Base-by-base conservation (phyloP, 371 early-diverging fungal species). In the Phascolomyces articulosus region DNA sequence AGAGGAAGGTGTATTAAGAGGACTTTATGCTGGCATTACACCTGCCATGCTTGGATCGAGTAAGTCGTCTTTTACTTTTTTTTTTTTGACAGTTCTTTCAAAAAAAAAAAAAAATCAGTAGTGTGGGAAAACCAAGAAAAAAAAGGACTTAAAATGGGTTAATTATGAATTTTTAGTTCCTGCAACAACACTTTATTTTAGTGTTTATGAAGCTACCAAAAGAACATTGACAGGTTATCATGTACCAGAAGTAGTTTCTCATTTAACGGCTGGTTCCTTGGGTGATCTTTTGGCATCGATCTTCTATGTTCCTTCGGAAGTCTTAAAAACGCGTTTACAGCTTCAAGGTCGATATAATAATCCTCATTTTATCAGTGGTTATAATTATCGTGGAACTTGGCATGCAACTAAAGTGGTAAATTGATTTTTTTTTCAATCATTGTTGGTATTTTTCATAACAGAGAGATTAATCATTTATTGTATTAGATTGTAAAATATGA, bases 321-420 rank as follows among this genome's bases (percentile, higher is more conserved):
- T 93, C 4, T 65, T 93, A 40, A 93, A 93, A 71, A 91, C 92
- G 1, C 78, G 94, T 56, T 75, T 93, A 80, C 94, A 93, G 66
- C 71, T 93, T 27, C 93, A 93, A 62, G 93, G 93, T 10, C 79
- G 86, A 62, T 90, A 90, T 65, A 91, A 90, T 59, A 92, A 92
- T 71, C 90, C 91, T 21, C 85, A 90, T 59, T 89, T 89, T 68
- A 77, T 89, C 44, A 89, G 91, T 40, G 89, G 87, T 64, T 89
- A 91, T 68, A 92, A 92, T 65, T 92, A 93, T 70, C 80, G 78
- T 66, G 85, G 79, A 64, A 89, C 88, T 61, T 86, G 83, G 82
- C 87, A 92, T 72, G 94, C 94, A 24, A 77, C 90, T 23, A 79
- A 71, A 65, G 87, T 84, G 66, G 89, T 87, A 79, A 71, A 65